Base-by-base conservation (phyloP, 108 stramenopile genomes). In the Discostella stelligeroides region DNA sequence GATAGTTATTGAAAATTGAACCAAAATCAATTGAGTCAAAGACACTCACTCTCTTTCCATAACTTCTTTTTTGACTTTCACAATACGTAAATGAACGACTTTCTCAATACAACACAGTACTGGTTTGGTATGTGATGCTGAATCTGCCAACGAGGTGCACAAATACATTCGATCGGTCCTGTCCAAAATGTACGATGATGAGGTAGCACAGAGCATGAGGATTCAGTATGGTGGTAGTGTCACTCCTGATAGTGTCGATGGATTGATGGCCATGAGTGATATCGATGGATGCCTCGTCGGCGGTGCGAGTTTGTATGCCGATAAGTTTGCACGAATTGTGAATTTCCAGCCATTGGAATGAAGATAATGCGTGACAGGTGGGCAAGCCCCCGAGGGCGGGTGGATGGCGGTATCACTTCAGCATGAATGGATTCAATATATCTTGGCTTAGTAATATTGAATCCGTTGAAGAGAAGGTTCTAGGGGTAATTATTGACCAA, bases 161-260 rank as follows among this genome's bases (percentile, higher is more conserved):
- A 68, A 68, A 53, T 74, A 49, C 68, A 70, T 79, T 40, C 73
- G 82, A 49, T 65, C 60, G 10, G 57, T 70, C 10, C 45, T 84
- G 54, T 50, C 54, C 5, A 83, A 82, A 25, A 63, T 89, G 60
- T 88, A 77, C 63, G 86, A 82, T 23, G 57, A 67, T 4, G 81
- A 74, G 12, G 70, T 75, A 21, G 90, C 90, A 2, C 39, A 80
- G 24, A 49, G 46, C 15, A 74, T 77, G 14, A 72, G 85, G 50
- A 88, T 90, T 69, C 87, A 88, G 54, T 91, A 94, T 73, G 90
- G 92, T 20, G 92, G 92, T 47, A 76, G 67, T 61, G 93, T 91
- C 2, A 87, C 78, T 28, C 90, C 93, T 13, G 87, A 86, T 34
- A 85, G 75, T 65, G 75, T 87, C 27, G 84, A 85, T 59, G 82